These are phyloP conservation scores for Yarrowia sp. DNA, from an alignment of 805 yeast genomes.

Conservation along the genomic window DNA sequence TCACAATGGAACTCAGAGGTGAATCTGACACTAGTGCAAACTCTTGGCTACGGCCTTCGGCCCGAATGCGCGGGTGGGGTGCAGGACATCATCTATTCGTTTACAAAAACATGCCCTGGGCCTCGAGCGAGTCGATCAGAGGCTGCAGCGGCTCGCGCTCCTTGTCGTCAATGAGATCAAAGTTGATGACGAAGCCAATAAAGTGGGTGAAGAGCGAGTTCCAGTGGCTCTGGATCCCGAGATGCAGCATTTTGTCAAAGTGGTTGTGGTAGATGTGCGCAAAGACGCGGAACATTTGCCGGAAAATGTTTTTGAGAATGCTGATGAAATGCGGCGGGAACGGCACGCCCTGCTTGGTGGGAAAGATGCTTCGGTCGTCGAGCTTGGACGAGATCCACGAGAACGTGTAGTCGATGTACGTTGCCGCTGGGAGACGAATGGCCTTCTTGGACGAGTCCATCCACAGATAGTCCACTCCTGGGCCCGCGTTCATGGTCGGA, in stretches of 20 bases:
- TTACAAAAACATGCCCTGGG: constrained; percentile 55
- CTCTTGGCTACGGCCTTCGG: too few relatives aligned
- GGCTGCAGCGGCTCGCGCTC: constrained; percentile 79
- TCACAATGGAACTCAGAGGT: too few relatives aligned
- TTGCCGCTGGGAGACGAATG: constrained; percentile 84
- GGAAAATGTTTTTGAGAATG: constrained; percentile 80
- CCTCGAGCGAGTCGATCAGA: constrained; percentile 74
- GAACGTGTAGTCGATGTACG: constrained; percentile 86
- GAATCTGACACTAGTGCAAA: too few relatives aligned
- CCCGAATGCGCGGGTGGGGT: too few relatives aligned
- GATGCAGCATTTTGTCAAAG: constrained; percentile 87
- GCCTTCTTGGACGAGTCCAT: constrained; percentile 77
- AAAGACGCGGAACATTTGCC: constrained; percentile 92
- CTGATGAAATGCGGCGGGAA: constrained; percentile 82
- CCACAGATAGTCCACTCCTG: constrained; percentile 89
- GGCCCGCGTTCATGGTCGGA: constrained; percentile 96
- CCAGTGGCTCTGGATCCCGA: constrained; percentile 95
- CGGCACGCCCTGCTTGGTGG: constrained; percentile 83
- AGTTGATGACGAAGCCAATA: constrained; percentile 80
- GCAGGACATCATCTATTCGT: background rate
- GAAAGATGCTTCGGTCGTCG: constrained; percentile 86
- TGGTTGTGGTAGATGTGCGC: constrained; percentile 95
- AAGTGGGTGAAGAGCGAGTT: constrained; percentile 96
- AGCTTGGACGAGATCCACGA: constrained; percentile 87
- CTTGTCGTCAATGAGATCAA: constrained; percentile 69